Evolutionary conservation across 2,329 filamentous ascomycete species (phyloP), one percentile per base, ranked within the genome.

Genomic region (Pleurostoma richardsiae): DNA sequence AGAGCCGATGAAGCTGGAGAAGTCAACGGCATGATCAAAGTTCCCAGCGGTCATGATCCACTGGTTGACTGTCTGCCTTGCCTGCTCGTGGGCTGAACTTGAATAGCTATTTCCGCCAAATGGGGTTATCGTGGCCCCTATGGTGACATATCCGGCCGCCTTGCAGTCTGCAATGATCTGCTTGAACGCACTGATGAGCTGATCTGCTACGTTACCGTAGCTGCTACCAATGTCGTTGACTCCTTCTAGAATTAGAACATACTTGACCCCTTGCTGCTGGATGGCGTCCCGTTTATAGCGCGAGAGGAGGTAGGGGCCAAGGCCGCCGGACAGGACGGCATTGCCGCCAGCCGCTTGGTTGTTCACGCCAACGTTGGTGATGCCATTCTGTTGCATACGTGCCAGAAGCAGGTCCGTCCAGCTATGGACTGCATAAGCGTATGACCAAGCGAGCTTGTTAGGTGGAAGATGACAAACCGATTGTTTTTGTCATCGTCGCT

Each of bases 321-420:
- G 69, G 0, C 83, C 79, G 44, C 83, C 81, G 7, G 66, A 64
- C 1, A 87, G 71, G 3, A 87, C 72, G 0, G 80, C 68, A 61
- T 87, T 87, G n/a, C 83, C 84, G 40, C 83, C 83, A 1, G 83
- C 83, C 2, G 82, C 83, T 62, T 86, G 78, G 65, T 87, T 86
- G 52, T 74, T 69, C 10, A 86, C 64, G 10, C 74, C 73, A 43
- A 86, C 72, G 50, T 74, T 64, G 27, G 64, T 67, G 41, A 76
- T 73, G 10, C 60, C 58, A 41, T 70, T 58, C 53, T 72, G 57
- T 56, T 79, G 72, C 68, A 83, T 64, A 47, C 70, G 69, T 10
- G 66, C 65, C 29, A 80, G 64, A 11, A 85, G 65, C 0, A 79
- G 65, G 54, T 83, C 77, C 3, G 80, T 76, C 80, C 80, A 83